A percentile compares a stretch with the other conserved stretches of the same genome.
Evolutionary conservation across 768 basidiomycete species (phyloP).

Genomic region (Leccinum olivaceopallidum): DNA sequence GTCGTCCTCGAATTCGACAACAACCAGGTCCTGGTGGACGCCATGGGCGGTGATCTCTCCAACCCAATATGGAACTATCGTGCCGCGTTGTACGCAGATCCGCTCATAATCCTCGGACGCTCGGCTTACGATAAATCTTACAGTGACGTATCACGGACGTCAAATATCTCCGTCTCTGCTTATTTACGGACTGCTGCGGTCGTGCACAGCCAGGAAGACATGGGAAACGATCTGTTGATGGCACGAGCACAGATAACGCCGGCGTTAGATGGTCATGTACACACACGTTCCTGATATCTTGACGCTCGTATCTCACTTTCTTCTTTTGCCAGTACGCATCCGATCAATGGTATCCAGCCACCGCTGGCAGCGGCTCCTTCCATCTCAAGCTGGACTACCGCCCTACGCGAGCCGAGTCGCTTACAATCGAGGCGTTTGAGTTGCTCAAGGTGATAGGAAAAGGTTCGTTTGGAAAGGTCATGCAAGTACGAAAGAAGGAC

Average conservation of each 20-base stretch:
- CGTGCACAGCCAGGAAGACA: conserved; percentile 79
- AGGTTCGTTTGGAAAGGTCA: conserved; percentile 97
- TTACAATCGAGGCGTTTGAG: conserved; percentile 97
- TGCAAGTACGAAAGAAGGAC: conserved; percentile 99
- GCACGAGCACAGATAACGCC: conserved; percentile 91
- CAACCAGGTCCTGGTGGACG: conserved; percentile 96
- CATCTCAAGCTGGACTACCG: conserved; percentile 96
- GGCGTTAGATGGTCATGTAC: conserved; percentile 73
- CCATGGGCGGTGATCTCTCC: conserved; percentile 89
- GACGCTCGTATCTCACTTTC: conserved; percentile 5
- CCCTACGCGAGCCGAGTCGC: conserved; percentile 75
- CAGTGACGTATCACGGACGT: conserved; percentile 94
- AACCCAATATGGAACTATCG: conserved; percentile 95
- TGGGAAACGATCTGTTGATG: conserved; percentile 96
- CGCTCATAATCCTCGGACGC: not conserved
- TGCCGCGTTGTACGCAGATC: conserved; percentile 80
- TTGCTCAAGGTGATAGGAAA: conserved; percentile 98
- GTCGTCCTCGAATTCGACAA: conserved; percentile 98
- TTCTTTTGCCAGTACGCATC: conserved; percentile 58
- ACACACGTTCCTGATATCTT: conserved; percentile 22
- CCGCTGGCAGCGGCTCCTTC: conserved; percentile 85
- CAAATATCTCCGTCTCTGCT: conserved; percentile 87
- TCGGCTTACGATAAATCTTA: conserved; percentile 7
- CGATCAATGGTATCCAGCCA: conserved; percentile 89
- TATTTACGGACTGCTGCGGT: conserved; percentile 84